Evolutionary conservation across 176 grass and related monocot genomes (phyloP).

Genomic region (Bolboschoenus planiculmis): DNA sequence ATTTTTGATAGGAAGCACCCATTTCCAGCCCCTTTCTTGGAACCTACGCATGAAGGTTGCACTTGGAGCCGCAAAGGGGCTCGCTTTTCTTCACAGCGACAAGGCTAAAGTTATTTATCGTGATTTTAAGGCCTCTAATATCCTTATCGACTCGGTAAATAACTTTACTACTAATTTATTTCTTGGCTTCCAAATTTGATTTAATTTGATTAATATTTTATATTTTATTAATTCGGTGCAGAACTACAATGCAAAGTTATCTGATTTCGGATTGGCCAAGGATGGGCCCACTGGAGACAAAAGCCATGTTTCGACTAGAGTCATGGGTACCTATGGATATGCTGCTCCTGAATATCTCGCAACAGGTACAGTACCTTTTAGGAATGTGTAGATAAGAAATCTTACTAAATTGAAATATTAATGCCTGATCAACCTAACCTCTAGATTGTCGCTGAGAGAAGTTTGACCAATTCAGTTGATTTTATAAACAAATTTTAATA

Average conservation of each 20-base stretch:
- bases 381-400: background rate
- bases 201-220: background rate
- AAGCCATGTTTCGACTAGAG: slow-evolving; percentile 80
- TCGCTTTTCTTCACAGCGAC: slow-evolving; percentile 80
- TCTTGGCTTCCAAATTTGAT: background rate
- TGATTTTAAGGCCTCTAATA: slow-evolving; percentile 81
- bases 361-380: slow-evolving; percentile 37
- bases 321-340: slow-evolving; percentile 88
- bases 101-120: slow-evolving; percentile 82
- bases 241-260: slow-evolving; percentile 70
- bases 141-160: slow-evolving; percentile 66
- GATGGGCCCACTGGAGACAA: slow-evolving; percentile 75
- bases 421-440: background rate
- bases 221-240: slow-evolving; percentile 6
- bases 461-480: slow-evolving; percentile 15
- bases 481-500: background rate
- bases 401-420: background rate
- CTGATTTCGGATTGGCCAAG: slow-evolving; percentile 83
- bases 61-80: slow-evolving; percentile 75
- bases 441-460: background rate
- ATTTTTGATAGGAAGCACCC: slow-evolving; percentile 37
- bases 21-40: slow-evolving; percentile 84
- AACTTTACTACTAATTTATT: background rate
- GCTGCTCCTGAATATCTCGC: slow-evolving; percentile 83
- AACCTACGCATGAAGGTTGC: slow-evolving; percentile 76